Conservation (phyloP, 805 yeast genomes). For the Candida stauntonica region DNA sequence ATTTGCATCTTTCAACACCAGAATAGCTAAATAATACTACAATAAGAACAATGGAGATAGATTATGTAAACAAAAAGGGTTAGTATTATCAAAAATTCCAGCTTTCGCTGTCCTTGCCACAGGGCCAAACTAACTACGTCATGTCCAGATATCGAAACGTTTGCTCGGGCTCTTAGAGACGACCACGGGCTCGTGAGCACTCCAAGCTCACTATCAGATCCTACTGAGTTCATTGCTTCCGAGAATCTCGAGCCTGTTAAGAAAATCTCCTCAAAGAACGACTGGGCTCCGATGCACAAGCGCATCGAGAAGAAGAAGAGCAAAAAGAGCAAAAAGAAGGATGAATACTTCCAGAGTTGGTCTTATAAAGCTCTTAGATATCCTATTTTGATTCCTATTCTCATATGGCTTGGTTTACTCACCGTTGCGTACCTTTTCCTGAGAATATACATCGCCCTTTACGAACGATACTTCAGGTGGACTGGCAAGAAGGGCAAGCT, state of each 20-base stretch:
- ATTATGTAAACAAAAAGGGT: too few relatives aligned
- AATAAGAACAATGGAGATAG: too few relatives aligned
- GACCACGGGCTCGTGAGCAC: conserved; percentile 4
- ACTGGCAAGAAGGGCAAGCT: conserved; percentile 50
- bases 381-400: conserved; percentile 54
- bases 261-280: conserved; percentile 38
- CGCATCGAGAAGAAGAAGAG: conserved; percentile 11
- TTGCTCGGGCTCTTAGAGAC: conserved; percentile 11
- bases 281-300: conserved; percentile 42
- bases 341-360: conserved; percentile 32
- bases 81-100: too few relatives aligned
- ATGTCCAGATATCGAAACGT: conserved; percentile 11
- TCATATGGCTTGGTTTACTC: conserved; percentile 50
- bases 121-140: background rate
- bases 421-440: conserved; percentile 46
- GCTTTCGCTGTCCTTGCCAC: too few relatives aligned
- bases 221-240: background rate
- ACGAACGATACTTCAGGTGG: conserved; percentile 59
- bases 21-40: too few relatives aligned
- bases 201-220: too few relatives aligned
- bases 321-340: conserved; percentile 12
- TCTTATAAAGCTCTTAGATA: conserved; percentile 53
- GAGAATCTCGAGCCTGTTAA: conserved; percentile 26
- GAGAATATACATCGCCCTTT: conserved; percentile 56
- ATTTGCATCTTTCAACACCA: too few relatives aligned